Conservation (phyloP, 805 yeast genomes). For the Ogataea henricii region DNA sequence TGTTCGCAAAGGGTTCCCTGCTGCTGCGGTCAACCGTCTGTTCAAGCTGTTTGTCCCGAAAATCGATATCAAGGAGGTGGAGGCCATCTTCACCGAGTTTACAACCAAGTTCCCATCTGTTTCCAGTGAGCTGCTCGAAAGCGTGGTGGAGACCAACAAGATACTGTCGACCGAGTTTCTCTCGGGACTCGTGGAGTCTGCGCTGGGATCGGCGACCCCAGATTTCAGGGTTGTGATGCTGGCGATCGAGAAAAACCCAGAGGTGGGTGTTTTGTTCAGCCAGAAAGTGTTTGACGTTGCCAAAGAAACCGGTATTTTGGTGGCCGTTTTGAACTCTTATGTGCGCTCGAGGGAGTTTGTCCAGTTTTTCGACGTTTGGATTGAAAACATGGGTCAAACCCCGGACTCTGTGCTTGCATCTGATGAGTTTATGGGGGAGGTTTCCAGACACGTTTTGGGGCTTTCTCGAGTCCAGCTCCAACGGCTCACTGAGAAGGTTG, state of each 20-base stretch:
- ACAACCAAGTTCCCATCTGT: conserved; percentile 40
- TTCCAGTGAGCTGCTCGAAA: conserved; percentile 45
- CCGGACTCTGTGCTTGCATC: conserved; percentile 13
- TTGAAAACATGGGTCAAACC: conserved; percentile 20
- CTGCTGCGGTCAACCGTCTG: conserved; percentile 30
- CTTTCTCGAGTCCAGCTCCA: conserved; percentile 51
- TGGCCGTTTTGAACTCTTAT: conserved; percentile 40
- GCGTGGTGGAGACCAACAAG: conserved; percentile 53
- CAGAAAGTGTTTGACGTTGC: conserved; percentile 33
- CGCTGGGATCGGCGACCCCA: conserved; percentile 22
- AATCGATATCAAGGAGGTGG: conserved; percentile 44
- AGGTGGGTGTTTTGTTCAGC: conserved; percentile 53
- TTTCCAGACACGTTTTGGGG: conserved; percentile 43
- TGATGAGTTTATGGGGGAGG: conserved; percentile 36
- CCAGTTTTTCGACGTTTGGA: conserved; percentile 52
- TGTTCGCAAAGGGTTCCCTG: conserved; percentile 16
- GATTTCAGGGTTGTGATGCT: conserved; percentile 49
- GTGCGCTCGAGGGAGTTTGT: conserved; percentile 59
- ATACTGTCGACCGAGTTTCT: conserved; percentile 56
- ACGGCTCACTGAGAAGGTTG: conserved; percentile 26
- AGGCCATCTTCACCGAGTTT: conserved; percentile 48
- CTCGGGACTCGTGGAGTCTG: conserved; percentile 39
- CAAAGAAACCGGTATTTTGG: conserved; percentile 2
- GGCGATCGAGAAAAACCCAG: conserved; percentile 56
- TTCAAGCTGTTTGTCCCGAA: conserved; percentile 35